These are phyloP conservation scores for Yamadazyma sp. DNA, from an alignment of 1,139 yeast species.

Conservation along the genomic window DNA sequence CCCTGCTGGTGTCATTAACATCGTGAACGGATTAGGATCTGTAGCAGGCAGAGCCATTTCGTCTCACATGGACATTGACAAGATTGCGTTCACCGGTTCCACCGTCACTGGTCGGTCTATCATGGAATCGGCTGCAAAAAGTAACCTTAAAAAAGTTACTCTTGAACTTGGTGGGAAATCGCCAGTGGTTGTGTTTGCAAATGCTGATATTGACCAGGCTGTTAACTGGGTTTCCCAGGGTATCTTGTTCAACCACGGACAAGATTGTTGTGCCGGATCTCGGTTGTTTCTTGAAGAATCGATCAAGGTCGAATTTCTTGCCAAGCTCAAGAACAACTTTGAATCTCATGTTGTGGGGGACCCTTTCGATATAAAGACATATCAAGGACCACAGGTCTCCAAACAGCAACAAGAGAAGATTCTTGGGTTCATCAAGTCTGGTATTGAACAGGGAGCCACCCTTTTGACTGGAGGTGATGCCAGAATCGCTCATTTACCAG, in stretches of 20 bases:
- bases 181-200: constrained; percentile 68
- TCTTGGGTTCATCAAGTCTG: constrained; percentile 48
- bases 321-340: constrained; percentile 34
- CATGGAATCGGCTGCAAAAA: constrained; percentile 33
- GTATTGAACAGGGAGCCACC: constrained; percentile 57
- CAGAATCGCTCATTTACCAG: constrained; percentile 53
- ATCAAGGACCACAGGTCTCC: constrained; percentile 83
- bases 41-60: constrained; percentile 33
- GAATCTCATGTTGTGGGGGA: constrained; percentile 55
- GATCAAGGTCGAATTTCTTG: constrained; percentile 50
- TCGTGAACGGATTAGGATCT: constrained; percentile 32
- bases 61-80: constrained; percentile 30
- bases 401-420: constrained; percentile 63
- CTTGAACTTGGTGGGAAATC: constrained; percentile 93
- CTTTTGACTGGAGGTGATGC: constrained; percentile 42
- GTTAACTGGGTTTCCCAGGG: constrained; percentile 86
- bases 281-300: constrained; percentile 44
- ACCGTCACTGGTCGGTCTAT: constrained; percentile 34
- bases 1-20: constrained; percentile 36
- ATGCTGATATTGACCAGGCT: constrained; percentile 75
- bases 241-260: constrained; percentile 71
- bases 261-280: constrained; percentile 48
- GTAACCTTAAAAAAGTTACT: constrained; percentile 64
- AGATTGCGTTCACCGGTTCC: constrained; percentile 34
- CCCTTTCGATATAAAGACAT: constrained; percentile 56